These are phyloP conservation scores for Epichloe amarillans DNA, from an alignment of 2,329 filamentous ascomycete genomes.

Conservation along the genomic window DNA sequence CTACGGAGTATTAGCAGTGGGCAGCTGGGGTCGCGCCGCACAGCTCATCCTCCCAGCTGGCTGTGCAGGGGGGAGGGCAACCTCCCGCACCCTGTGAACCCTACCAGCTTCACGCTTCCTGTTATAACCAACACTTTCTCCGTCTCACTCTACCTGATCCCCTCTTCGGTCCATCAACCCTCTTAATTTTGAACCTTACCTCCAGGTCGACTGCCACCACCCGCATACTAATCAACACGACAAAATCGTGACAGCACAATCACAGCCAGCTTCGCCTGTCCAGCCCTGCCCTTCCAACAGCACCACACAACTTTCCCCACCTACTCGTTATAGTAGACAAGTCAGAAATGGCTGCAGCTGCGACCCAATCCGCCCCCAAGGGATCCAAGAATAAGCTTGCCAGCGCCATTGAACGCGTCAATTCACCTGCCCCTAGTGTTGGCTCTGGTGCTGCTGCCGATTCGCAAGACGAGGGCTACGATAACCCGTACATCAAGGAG, in stretches of 20 bases:
- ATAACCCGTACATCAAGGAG: conserved; percentile 75
- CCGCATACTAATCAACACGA: neutral
- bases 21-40: neutral
- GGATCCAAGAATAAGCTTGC: conserved; percentile 53
- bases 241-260: neutral
- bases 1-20: conserved; percentile 12
- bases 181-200: neutral
- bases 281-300: neutral
- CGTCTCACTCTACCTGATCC: neutral
- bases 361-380: conserved; percentile 49
- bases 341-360: conserved; percentile 46
- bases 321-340: conserved; percentile 4
- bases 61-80: conserved; percentile 1
- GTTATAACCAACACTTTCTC: neutral
- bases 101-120: neutral
- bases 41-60: neutral
- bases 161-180: neutral
- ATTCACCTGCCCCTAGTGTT: conserved; percentile 39
- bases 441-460: conserved; percentile 37
- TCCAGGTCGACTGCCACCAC: neutral
- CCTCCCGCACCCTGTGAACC: neutral
- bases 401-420: conserved; percentile 36
- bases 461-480: conserved; percentile 45
- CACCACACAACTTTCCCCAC: conserved; percentile 7
- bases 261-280: neutral